phyloP scores from a whole-genome alignment of 805 yeast species.

The Scheffersomyces lignosus region DNA sequence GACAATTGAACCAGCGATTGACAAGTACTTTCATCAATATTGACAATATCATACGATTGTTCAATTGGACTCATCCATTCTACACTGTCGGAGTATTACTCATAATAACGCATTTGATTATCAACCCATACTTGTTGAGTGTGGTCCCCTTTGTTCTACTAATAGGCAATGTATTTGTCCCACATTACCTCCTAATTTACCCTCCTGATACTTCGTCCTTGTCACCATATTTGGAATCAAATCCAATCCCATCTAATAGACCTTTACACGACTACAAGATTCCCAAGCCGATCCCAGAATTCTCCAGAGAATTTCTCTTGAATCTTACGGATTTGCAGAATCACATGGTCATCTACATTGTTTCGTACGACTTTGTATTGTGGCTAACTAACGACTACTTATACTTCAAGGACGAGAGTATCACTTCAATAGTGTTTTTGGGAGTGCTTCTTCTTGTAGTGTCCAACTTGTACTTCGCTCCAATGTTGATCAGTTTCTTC shows the following conservation, averaged over 20 bases:
- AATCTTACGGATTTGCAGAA: slow-evolving; percentile 85
- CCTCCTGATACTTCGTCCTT: slow-evolving; percentile 53
- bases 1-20: slow-evolving; percentile 59
- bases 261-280: slow-evolving; percentile 47
- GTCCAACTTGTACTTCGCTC: slow-evolving; percentile 25
- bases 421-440: slow-evolving; percentile 55
- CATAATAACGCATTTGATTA: slow-evolving; percentile 49
- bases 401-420: slow-evolving; percentile 60
- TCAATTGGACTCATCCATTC: slow-evolving; percentile 65
- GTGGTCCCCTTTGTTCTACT: slow-evolving; percentile 57
- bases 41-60: slow-evolving; percentile 54
- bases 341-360: slow-evolving; percentile 66
- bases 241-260: slow-evolving; percentile 47
- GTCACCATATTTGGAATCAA: slow-evolving; percentile 16
- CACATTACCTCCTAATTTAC: slow-evolving; percentile 62
- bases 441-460: slow-evolving; percentile 21
- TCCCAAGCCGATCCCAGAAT: slow-evolving; percentile 75
- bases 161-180: slow-evolving; percentile 59
- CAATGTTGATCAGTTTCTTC: slow-evolving; percentile 29
- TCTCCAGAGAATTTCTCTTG: slow-evolving; percentile 72
- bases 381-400: slow-evolving; percentile 55
- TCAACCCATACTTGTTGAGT: slow-evolving; percentile 59
- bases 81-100: slow-evolving; percentile 59
- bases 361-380: slow-evolving; percentile 57
- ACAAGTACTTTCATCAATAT: slow-evolving; percentile 60